Evolutionary conservation across 306 rosid genomes (phyloP).

Genomic region (Citrullus colocynthis): DNA sequence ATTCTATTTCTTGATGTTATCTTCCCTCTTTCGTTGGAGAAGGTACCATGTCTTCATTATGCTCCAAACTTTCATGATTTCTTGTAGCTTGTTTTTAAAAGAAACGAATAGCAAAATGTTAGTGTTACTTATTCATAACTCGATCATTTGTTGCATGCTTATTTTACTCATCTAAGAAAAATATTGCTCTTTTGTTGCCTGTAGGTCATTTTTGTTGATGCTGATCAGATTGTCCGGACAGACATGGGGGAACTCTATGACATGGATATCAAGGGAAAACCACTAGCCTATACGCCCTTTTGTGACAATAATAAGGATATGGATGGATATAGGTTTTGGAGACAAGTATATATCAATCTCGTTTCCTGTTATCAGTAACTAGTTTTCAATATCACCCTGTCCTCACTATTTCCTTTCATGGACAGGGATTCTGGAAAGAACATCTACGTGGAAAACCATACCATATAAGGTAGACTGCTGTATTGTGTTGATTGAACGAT

Average conservation of each 20-base stretch:
- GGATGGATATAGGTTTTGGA: slow-evolving; percentile 99
- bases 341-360: slow-evolving; percentile 51
- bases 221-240: slow-evolving; percentile 86
- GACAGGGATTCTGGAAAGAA: slow-evolving; percentile 96
- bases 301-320: slow-evolving; percentile 96
- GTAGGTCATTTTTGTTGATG: slow-evolving; percentile 98
- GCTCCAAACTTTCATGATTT: not conserved
- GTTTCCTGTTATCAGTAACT: not conserved
- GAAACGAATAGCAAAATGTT: not conserved
- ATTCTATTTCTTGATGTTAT: slow-evolving; percentile 96
- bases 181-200: slow-evolving; percentile 12
- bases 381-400: not conserved
- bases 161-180: not conserved
- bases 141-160: slow-evolving; percentile 14
- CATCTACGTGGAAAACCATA: slow-evolving; percentile 87
- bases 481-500: not conserved
- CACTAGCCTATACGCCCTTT: slow-evolving; percentile 93
- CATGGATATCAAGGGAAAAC: slow-evolving; percentile 91
- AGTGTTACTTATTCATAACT: not conserved
- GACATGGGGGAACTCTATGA: slow-evolving; percentile 99
- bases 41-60: slow-evolving; percentile 29
- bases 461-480: slow-evolving; percentile 57
- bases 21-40: slow-evolving; percentile 93
- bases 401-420: slow-evolving; percentile 12
- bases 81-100: not conserved